phyloP scores from a whole-genome alignment of 2,329 filamentous ascomycete species.

The Microascus cirrosus region DNA sequence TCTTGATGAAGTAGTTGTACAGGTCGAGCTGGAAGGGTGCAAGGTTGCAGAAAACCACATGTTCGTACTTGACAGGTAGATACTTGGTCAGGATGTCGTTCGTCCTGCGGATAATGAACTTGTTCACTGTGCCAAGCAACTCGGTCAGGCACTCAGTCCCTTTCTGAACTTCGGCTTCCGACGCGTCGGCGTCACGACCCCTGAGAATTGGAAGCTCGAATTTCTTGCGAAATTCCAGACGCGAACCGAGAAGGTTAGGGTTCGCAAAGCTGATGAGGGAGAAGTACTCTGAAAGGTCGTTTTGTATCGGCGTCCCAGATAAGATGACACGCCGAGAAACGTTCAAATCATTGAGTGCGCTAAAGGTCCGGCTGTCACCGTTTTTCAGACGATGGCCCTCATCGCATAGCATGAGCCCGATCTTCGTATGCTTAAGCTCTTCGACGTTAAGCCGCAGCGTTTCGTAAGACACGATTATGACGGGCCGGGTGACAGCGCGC shows the following conservation, averaged over 20 bases:
- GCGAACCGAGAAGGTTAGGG: slow-evolving; percentile 78
- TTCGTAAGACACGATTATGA: slow-evolving; percentile 97
- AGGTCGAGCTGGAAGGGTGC: slow-evolving; percentile 86
- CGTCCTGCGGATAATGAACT: slow-evolving; percentile 94
- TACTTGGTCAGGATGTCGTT: slow-evolving; percentile 99
- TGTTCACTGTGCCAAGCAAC: slow-evolving; percentile 79
- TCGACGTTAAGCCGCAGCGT: slow-evolving; percentile 85
- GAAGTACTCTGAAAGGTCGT: slow-evolving; percentile 97
- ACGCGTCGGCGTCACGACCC: slow-evolving; percentile 82
- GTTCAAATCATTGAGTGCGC: slow-evolving; percentile 78
- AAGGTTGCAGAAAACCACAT: slow-evolving; percentile 95
- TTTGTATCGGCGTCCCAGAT: slow-evolving; percentile 95
- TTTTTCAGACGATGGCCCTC: slow-evolving; percentile 97
- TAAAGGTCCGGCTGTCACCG: slow-evolving; percentile 91
- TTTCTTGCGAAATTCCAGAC: slow-evolving; percentile 83
- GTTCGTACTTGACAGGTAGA: slow-evolving; percentile 94
- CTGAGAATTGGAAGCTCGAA: slow-evolving; percentile 88
- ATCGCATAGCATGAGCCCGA: slow-evolving; percentile 88
- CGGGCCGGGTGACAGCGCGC: slow-evolving; percentile 79
- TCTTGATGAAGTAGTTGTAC: slow-evolving; percentile 96
- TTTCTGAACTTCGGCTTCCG: slow-evolving; percentile 68
- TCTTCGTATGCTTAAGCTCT: slow-evolving; percentile 78
- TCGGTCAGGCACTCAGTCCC: slow-evolving; percentile 77
- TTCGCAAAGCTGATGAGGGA: slow-evolving; percentile 94
- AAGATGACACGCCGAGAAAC: slow-evolving; percentile 87